Evolutionary conservation across 31 red algal species (phyloP).

Genomic region (Bonnemaisonia californica): DNA sequence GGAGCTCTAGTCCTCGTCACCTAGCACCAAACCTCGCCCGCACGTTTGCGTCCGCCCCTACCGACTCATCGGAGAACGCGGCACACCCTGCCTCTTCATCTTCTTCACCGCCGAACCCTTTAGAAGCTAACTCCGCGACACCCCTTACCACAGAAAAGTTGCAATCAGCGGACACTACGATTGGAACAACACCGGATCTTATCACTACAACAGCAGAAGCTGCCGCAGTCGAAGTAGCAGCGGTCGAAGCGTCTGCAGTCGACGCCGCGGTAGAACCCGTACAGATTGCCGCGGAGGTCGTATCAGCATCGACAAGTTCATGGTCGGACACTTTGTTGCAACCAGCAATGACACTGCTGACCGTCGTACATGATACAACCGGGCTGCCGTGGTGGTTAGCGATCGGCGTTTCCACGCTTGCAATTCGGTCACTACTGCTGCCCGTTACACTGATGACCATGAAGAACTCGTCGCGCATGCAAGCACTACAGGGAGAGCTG

Average conservation of each 20-base stretch:
- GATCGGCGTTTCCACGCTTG: constrained; percentile 66
- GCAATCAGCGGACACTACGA: not conserved
- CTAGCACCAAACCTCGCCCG: not conserved
- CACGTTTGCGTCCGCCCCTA: not conserved
- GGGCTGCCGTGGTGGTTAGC: constrained; percentile 85
- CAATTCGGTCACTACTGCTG: constrained; percentile 63
- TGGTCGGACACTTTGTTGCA: constrained; percentile 56
- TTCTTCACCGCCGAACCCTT: too few species aligned
- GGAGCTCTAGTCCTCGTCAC: not conserved
- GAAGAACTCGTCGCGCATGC: constrained; percentile 71
- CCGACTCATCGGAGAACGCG: not conserved
- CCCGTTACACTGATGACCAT: constrained; percentile 80
- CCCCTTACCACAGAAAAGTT: not conserved
- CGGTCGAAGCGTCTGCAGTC: too few species aligned
- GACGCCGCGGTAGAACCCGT: constrained; percentile 6
- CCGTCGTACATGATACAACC: constrained; percentile 61
- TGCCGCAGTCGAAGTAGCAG: too few species aligned
- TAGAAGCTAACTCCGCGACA: too few species aligned
- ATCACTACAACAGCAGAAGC: not conserved
- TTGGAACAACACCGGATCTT: not conserved
- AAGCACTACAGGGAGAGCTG: constrained; percentile 57
- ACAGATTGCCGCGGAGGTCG: constrained; percentile 18
- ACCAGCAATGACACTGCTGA: constrained; percentile 56
- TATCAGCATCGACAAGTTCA: constrained; percentile 16
- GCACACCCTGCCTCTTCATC: too few species aligned